Evolutionary conservation across 768 basidiomycete genomes (phyloP), one percentile per base, ranked within the genome.

Genomic region (Pleurotus platypus): DNA sequence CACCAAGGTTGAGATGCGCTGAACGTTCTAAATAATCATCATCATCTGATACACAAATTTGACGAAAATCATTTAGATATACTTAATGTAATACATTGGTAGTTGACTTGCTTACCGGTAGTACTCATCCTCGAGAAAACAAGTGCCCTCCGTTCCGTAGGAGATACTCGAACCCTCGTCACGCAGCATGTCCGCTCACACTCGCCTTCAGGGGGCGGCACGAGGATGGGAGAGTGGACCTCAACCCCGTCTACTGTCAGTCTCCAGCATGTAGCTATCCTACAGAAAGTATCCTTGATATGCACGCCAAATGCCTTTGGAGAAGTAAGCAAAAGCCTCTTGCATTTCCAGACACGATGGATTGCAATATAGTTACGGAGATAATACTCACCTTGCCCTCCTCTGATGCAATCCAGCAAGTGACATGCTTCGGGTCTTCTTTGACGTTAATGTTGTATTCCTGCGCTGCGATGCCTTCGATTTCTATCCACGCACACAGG

Each of bases 331-430:
- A 45, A 20, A 45, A 45, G 2, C 42, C 42, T n/a, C 42, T 16
- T 45, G 42, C 5, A 6, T 35, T 35, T 35, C 30, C 30, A 11
- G 30, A 35, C 24, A 24, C 24, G 24, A 24, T 24, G 4, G 30
- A 35, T 35, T 9, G 30, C 9, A 35, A 35, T 11, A 35, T 9
- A 11, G 30, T 35, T 11, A 35, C 11, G 9, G 30, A 35, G 30
- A 35, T 35, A 35, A 20, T 45, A 54, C 64, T 20, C 2, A 68
- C 68, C 57, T 68, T 68, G 22, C 59, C 60, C 6, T 60, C 54
- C 53, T 67, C 62, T 9, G 68, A 69, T 5, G 66, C 61, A 35
- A 73, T 66, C 69, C 69, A 72, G 51, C 69, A 70, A 7, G 66
- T 62, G 0, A 59, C 62, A 50, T 60, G 37, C 20, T 30, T 62